Percentiles rank a stretch among this genome's conserved stretches.
These are phyloP conservation scores for Nicotiana undulata DNA, from an alignment of 257 asterid species.

Conservation along the genomic window DNA sequence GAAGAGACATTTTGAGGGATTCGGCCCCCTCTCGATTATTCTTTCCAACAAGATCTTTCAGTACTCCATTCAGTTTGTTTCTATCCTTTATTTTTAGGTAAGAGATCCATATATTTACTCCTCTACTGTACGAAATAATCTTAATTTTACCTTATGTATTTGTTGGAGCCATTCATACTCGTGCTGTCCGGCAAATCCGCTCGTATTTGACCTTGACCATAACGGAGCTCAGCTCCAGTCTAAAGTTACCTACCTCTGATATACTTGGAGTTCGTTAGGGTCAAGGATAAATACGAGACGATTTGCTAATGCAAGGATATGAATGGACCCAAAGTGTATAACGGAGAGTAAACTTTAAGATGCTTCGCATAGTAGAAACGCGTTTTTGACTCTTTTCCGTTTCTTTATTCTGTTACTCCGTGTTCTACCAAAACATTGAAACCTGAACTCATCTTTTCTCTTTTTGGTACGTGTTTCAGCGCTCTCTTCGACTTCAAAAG, in stretches of 20 bases:
- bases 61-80: too few relatives aligned
- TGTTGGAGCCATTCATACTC: not conserved
- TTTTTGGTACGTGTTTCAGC: constrained; percentile 31
- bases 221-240: not conserved
- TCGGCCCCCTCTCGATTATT: not conserved
- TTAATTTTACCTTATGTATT: not conserved
- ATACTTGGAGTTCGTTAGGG: not conserved
- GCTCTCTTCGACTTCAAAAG: constrained; percentile 66
- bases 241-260: not conserved
- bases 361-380: not conserved
- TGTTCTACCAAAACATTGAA: not conserved
- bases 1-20: not conserved
- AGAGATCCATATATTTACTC: too few relatives aligned
- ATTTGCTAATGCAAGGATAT: not conserved
- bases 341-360: not conserved
- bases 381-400: not conserved
- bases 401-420: not conserved
- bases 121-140: not conserved
- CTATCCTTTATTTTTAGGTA: too few relatives aligned
- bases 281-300: not conserved
- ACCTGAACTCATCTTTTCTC: not conserved
- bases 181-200: not conserved
- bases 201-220: not conserved
- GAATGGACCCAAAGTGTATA: not conserved
- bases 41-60: not conserved